Percentiles rank a stretch among this genome's conserved stretches.
These are phyloP conservation scores for Ceratocystis variospora DNA, from an alignment of 2,329 filamentous ascomycete genomes.

Conservation along the genomic window DNA sequence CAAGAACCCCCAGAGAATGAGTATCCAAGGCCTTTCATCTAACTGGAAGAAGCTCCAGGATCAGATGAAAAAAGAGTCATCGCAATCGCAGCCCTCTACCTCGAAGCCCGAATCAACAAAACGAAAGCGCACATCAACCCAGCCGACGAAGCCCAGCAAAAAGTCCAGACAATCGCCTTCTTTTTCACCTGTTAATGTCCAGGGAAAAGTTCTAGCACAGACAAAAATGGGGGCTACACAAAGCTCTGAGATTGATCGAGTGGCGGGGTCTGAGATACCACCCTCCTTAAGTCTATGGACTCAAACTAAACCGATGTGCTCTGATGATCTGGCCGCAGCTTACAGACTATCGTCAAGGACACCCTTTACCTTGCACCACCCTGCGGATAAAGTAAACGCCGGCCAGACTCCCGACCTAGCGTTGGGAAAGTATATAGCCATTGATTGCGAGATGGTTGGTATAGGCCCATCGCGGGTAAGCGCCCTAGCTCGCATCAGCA, in stretches of 20 bases:
- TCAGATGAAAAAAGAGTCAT: conserved; percentile 36
- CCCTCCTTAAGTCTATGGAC: conserved; percentile 47
- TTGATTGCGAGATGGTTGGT: conserved; percentile 98
- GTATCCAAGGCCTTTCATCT: conserved; percentile 38
- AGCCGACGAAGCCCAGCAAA: conserved; percentile 4
- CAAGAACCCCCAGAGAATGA: conserved; percentile 4
- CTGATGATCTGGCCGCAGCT: conserved; percentile 46
- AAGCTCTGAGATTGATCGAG: conserved; percentile 33
- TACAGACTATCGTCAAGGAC: conserved; percentile 43
- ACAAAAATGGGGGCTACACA: conserved; percentile 43
- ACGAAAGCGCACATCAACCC: conserved; percentile 23
- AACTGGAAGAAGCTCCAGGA: conserved; percentile 72
- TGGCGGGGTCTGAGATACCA: conserved; percentile 26
- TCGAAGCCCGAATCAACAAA: conserved; percentile 25
- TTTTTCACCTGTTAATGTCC: neutral
- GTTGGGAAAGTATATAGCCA: conserved; percentile 76
- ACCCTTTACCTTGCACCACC: conserved; percentile 35
- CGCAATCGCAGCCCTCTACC: conserved; percentile 22
- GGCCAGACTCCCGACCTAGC: conserved; percentile 49
- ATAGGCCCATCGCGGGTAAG: conserved; percentile 59
- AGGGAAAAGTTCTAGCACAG: conserved; percentile 23
- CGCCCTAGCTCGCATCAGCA: conserved; percentile 69
- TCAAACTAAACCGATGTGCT: conserved; percentile 46
- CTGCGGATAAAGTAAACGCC: conserved; percentile 45
- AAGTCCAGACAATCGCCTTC: conserved; percentile 19